A percentile compares a stretch with the other conserved stretches of the same genome.
Evolutionary conservation across 1,139 yeast genomes (phyloP).

Genomic region (Pichia sp.): DNA sequence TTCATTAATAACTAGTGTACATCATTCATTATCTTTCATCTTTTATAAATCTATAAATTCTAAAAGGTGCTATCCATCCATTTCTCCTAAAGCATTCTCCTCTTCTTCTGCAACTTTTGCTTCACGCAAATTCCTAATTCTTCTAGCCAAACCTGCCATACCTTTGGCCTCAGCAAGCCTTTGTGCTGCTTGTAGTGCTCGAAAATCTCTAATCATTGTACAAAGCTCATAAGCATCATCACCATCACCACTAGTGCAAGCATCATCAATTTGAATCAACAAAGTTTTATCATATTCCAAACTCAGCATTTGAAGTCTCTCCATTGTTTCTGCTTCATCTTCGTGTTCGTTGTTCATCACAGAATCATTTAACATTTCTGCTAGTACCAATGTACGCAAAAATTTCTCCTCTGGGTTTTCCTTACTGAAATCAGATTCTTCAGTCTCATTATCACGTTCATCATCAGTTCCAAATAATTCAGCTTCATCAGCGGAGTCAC

Average conservation of each 20-base stretch:
- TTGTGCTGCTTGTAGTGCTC: conserved; percentile 76
- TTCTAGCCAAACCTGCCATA: conserved; percentile 54
- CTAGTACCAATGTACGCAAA: conserved; percentile 42
- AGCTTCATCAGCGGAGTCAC: conserved; percentile 20
- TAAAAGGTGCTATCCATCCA: not conserved
- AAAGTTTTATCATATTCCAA: conserved; percentile 63
- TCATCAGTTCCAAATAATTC: conserved; percentile 27
- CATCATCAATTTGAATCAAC: conserved; percentile 65
- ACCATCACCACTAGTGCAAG: conserved; percentile 62
- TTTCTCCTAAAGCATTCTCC: conserved; percentile 1
- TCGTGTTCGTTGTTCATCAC: conserved; percentile 29
- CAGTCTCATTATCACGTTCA: conserved; percentile 17
- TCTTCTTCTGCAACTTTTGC: conserved; percentile 36
- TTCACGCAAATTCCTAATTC: conserved; percentile 62
- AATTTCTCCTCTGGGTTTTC: conserved; percentile 36
- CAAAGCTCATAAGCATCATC: conserved; percentile 67
- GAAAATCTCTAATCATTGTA: conserved; percentile 61
- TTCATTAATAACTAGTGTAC: not conserved
- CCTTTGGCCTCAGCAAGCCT: conserved; percentile 80
- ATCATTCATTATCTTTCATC: not conserved
- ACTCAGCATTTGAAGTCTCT: conserved; percentile 44
- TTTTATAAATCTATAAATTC: no score
- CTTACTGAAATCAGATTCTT: conserved; percentile 12
- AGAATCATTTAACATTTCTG: conserved; percentile 42
- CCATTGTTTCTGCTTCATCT: conserved; percentile 35